Evolutionary conservation across 306 rosid species (phyloP), one percentile per base, ranked within the genome.

Genomic region (Parietaria judaica): DNA sequence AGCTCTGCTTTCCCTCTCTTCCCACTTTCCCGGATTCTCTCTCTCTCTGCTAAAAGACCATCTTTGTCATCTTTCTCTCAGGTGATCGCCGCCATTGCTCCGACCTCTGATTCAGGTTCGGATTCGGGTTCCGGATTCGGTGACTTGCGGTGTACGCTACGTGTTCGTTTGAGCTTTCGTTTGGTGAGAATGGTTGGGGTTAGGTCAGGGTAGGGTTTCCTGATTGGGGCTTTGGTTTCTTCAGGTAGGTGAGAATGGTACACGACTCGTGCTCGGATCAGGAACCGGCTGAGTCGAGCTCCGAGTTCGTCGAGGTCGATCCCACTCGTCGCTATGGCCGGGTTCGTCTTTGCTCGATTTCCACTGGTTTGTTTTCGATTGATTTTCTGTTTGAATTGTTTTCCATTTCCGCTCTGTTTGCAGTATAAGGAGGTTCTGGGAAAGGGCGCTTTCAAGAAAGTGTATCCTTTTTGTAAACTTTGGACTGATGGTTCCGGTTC

Each of bases 391-490:
- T 60, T 64, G 31, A 23, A 34, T 12, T 12, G 43, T 13, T 31
- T 17, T 35, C 36, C 51, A 35, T 3, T 59, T 23, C 60, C 3
- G 14, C 31, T 16, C 3, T 5, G 14, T 43, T 7, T 7, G 75
- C 95, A 94, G 99, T 94, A 94, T 76, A 88, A 76, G 72, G 99
- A 86, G 78, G 60, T 88, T 76, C 73, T 94, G 53, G 99, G 99
- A 17, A 89, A 79, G 59, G 99, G 97, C 13, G 99, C 99, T 54
- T 94, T 88, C 81, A 94, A 94, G 77, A 94, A 88, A 81, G 99
- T 94, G 99, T 88, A 94, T 88, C 95, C 94, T 84, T 84, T 68
- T 74, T 55, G 57, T 49, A 1, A 49, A n/a, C 13, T 56, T 23
- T 36, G 17, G 51, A 54, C 23, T 36, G 15, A 31, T 35, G 41